A percentile compares a stretch with the other conserved stretches of the same genome.
phyloP scores from a whole-genome alignment of 345 rosid species.

The Citrus hindsii region DNA sequence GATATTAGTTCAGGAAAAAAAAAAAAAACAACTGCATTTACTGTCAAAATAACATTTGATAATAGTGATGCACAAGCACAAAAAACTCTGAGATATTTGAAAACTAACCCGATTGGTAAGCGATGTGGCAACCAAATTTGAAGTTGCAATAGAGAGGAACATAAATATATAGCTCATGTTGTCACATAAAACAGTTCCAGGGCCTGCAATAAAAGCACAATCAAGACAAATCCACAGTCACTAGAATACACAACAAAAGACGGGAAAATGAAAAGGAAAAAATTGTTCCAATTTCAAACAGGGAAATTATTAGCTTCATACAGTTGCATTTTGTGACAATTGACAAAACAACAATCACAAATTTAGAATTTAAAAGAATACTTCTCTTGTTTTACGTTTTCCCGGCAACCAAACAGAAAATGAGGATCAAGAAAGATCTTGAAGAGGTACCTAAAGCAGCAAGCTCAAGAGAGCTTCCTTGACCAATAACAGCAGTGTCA shows the following conservation, averaged over 20 bases:
- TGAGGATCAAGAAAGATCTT: neutral
- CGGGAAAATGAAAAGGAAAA: neutral
- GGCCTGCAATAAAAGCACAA: slow-evolving; percentile 28
- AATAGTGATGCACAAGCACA: neutral
- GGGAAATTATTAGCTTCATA: neutral
- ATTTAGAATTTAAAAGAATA: neutral
- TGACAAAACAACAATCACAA: neutral
- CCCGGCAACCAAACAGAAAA: slow-evolving; percentile 9
- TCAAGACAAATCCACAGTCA: neutral
- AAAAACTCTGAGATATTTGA: neutral
- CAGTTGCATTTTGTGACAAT: neutral
- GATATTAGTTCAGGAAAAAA: neutral
- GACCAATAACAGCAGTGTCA: slow-evolving; percentile 87
- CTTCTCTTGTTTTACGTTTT: neutral
- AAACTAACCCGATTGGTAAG: slow-evolving; percentile 40
- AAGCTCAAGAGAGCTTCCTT: slow-evolving; percentile 85
- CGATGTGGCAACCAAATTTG: slow-evolving; percentile 54
- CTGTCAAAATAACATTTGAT: neutral
- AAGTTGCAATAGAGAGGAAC: slow-evolving; percentile 59
- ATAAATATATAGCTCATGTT: slow-evolving; percentile 40
- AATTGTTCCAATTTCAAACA: neutral
- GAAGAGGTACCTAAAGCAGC: slow-evolving; percentile 77
- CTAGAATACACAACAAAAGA: neutral
- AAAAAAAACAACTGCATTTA: neutral
- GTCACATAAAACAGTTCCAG: slow-evolving; percentile 59